Conservation (phyloP, 768 basidiomycete species). For the Mycena albidolilacea region DNA sequence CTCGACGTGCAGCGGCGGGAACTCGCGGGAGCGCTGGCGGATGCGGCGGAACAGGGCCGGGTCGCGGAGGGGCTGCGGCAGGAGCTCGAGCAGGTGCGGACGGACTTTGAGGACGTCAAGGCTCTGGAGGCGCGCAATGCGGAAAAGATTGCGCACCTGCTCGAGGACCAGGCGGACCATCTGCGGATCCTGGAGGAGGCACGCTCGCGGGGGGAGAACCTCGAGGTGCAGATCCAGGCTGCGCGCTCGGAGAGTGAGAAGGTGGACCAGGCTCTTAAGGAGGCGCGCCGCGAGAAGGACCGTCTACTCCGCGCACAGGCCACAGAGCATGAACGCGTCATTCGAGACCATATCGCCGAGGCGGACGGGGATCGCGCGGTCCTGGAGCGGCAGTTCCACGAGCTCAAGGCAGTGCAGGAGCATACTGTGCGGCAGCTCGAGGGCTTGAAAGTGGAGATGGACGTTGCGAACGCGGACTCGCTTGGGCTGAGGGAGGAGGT, state of each 20-base stretch:
- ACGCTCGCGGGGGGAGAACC: slow-evolving; percentile 78
- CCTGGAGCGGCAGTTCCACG: slow-evolving; percentile 88
- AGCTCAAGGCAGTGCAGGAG: slow-evolving; percentile 76
- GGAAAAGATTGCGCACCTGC: slow-evolving; percentile 71
- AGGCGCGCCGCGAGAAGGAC: slow-evolving; percentile 85
- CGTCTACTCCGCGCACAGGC: slow-evolving; percentile 80
- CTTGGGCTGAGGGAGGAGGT: slow-evolving; percentile 81
- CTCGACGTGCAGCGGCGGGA: slow-evolving; percentile 69
- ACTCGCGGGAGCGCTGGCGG: slow-evolving; percentile 71
- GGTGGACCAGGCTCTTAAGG: slow-evolving; percentile 75
- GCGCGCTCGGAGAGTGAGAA: slow-evolving; percentile 82
- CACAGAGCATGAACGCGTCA: slow-evolving; percentile 71
- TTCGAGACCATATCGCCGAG: slow-evolving; percentile 93
- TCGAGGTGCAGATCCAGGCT: slow-evolving; percentile 81
- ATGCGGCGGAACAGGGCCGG: slow-evolving; percentile 78
- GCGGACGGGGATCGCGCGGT: slow-evolving; percentile 95
- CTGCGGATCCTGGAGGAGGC: slow-evolving; percentile 83
- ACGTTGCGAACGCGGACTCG: slow-evolving; percentile 78
- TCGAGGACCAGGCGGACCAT: slow-evolving; percentile 84
- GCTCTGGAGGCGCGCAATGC: slow-evolving; percentile 75
- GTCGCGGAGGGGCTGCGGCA: slow-evolving; percentile 71
- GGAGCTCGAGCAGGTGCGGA: slow-evolving; percentile 72
- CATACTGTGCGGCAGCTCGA: slow-evolving; percentile 73
- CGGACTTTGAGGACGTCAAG: slow-evolving; percentile 79
- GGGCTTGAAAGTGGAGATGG: slow-evolving; percentile 71